phyloP scores from a whole-genome alignment of 345 rosid species.

The Boechera divaricarpa region DNA sequence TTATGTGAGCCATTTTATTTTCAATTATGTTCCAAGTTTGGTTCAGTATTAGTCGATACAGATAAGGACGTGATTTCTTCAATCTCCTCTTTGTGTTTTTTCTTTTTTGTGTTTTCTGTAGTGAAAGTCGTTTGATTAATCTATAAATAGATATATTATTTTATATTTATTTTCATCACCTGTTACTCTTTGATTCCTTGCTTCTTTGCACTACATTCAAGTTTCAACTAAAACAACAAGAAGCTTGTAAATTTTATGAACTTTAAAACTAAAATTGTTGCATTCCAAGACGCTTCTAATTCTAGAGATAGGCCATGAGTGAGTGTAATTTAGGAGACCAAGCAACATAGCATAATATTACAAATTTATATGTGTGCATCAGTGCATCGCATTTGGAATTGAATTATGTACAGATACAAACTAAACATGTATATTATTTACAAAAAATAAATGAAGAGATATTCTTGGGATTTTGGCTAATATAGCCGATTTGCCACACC shows the following conservation, averaged over 20 bases:
- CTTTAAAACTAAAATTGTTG: background rate
- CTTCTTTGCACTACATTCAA: background rate
- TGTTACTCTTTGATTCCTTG: background rate
- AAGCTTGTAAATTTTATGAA: no score
- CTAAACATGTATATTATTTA: background rate
- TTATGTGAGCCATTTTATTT: background rate
- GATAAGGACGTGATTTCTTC: no score
- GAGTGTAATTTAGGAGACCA: background rate
- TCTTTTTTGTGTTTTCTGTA: no score
- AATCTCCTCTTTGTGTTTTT: background rate
- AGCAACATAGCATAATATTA: background rate
- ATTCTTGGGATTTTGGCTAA: conserved; percentile 9
- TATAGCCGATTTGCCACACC: conserved; percentile 3
- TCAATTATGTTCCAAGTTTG: conserved; percentile 30
- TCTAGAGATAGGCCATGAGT: background rate
- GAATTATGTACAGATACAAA: background rate
- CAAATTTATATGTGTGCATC: background rate
- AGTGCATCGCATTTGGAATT: conserved; percentile 6
- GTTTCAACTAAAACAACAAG: background rate
- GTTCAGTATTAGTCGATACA: background rate
- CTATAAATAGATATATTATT: background rate
- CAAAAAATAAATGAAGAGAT: conserved; percentile 21
- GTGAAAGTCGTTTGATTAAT: background rate
- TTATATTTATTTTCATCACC: background rate
- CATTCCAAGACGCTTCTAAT: background rate